Base-by-base conservation (phyloP, 768 basidiomycete species). In the Coprinopsis marcescibilis region DNA sequence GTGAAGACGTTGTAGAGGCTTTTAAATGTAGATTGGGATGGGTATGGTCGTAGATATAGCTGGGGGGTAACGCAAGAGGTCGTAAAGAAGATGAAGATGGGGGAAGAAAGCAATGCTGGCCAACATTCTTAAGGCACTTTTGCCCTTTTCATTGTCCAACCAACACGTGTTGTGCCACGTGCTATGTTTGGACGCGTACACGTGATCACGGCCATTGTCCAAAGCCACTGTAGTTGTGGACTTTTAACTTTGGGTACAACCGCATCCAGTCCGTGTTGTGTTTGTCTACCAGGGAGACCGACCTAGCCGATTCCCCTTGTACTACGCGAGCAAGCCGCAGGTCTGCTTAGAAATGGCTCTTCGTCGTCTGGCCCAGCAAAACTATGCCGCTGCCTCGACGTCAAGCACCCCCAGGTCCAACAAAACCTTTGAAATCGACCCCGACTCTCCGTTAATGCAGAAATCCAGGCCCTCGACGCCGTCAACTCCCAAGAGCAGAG, bases 331-430 rank as follows among this genome's bases (percentile, higher is more conserved):
- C 27, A 10, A 27, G 41, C 21, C 32, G 43, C 38, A 19, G 20
- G 35, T 15, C 32, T 45, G 38, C 4, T 21, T 32, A 35, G 19
- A 30, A 24, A 81, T 80, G 78, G 68, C 74, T 50, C 68, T 81
- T 43, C 76, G 79, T 57, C 77, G 80, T 15, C 67, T 80, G 36
- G 80, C 78, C 1, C 78, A 80, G 53, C 65, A 75, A 34, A 73
- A 78, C 50, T n/a, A n/a, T n/a, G n/a, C n/a, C n/a, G n/a, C n/a
- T n/a, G 60, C 66, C 48, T 69, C 74, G 5, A 62, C 60, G 15
- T 8, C 41, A 7, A 12, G n/a, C 41, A 29, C 41, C 41, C 14
- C 26, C 11, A 43, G 15, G 41, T 17, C 7, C n/a, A n/a, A 8
- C 30, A 32, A 32, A 32, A 8, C 10, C 8, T 62, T 14, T 23